phyloP scores from a whole-genome alignment of 2,329 filamentous ascomycete species.

The Cercospora zeae-maydis region DNA sequence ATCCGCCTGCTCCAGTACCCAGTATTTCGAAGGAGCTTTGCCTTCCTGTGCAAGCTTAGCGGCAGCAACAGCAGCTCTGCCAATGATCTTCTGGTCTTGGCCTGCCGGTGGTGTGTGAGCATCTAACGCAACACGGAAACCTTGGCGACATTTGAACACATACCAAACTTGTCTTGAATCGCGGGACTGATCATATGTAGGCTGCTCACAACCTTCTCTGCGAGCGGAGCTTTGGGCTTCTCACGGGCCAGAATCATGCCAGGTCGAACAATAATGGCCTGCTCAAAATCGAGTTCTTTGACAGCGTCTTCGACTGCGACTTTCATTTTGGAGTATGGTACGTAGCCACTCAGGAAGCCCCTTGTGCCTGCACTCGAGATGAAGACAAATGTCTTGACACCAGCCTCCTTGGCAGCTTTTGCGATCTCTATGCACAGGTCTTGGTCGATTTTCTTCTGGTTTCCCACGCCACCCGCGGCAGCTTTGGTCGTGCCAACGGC shows the following conservation, averaged over 20 bases:
- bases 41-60: conserved; percentile 18
- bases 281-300: conserved; percentile 37
- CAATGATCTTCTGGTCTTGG: conserved; percentile 22
- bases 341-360: conserved; percentile 28
- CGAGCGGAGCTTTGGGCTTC: conserved; percentile 16
- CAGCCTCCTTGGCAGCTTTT: conserved; percentile 37
- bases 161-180: conserved; percentile 20
- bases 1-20: conserved; percentile 22
- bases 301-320: conserved; percentile 39
- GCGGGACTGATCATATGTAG: conserved; percentile 17
- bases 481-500: conserved; percentile 38
- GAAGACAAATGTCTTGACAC: conserved; percentile 38
- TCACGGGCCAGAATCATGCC: conserved; percentile 36
- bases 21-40: conserved; percentile 21
- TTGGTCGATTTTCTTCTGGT: conserved; percentile 41
- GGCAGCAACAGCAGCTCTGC: conserved; percentile 20
- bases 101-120: conserved; percentile 10
- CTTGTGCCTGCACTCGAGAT: conserved; percentile 38
- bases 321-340: conserved; percentile 41
- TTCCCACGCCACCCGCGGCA: conserved; percentile 34
- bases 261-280: conserved; percentile 38
- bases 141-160: not conserved
- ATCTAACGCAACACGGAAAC: not conserved
- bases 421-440: conserved; percentile 38
- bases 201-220: conserved; percentile 26